Evolutionary conservation across 2,329 filamentous ascomycete species (phyloP), one percentile per base, ranked within the genome.

Genomic region (Fusarium albidum): DNA sequence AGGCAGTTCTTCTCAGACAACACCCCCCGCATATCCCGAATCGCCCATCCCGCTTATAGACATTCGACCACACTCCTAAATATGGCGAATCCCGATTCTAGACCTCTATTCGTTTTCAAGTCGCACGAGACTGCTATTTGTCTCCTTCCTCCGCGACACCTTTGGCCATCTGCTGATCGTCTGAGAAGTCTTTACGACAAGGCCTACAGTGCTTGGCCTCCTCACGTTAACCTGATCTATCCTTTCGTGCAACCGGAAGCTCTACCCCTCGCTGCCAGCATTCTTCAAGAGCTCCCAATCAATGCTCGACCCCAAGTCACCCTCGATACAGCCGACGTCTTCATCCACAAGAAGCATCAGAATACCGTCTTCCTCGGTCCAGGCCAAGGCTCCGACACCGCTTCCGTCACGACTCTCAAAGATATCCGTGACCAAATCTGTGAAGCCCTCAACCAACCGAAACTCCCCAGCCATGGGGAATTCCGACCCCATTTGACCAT

Each of bases 161-260:
- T 80, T 29, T 82, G 80, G 74, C 56, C 73, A 2, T 63, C 79
- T 4, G 68, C 87, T 44, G 78, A 88, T 59, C 71, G 73, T 12
- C 70, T 90, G 4, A 81, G 87, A 37, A 77, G 74, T n/a, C 72
- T 85, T 11, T 86, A 89, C 70, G 87, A 90, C 69, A 84, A 83
- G 55, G 77, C 80, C 1, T 82, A 81, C 59, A 75, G 74, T 21
- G 82, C 77, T 69, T 90, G 87, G 87, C 85, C 86, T 4, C 83
- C 86, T 11, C 87, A 89, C 61, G 67, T 89, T 63, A 90, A 89
- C 60, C 69, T 90, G 21, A 63, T 88, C 17, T 89, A 89, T 65
- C 87, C 86, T 0, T 90, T 89, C 66, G 83, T 88, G 7, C 67
- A 71, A 3, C 71, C 76, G 0, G 77, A 81, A 3, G 60, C 62